Evolutionary conservation across 768 basidiomycete genomes (phyloP), one percentile per base, ranked within the genome.

Genomic region (Mycena rebaudengoi): DNA sequence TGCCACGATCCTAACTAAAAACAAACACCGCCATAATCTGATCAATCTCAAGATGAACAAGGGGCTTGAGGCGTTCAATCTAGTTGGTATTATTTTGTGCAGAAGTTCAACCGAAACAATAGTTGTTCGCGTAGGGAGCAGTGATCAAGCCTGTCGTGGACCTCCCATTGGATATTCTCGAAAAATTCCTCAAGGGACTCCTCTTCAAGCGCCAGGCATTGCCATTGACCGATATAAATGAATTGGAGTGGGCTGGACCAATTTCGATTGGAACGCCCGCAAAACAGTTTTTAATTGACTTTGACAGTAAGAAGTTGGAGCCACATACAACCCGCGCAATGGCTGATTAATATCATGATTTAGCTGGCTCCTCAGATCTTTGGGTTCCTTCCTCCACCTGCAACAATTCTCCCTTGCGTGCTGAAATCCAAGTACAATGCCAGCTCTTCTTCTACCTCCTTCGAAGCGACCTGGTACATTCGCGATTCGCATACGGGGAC

Each of bases 401-500:
- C 67, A 67, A 51, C 4, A 64, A 49, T 28, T 71, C 69, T n/a
- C n/a, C 64, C 64, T 16, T 80, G 79, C 68, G 46, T 65, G 2
- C 59, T 66, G 5, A 78, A 80, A 62, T 70, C 55, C 37, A 62
- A 56, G 14, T 81, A 77, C 69, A 61, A 74, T 52, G 69, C 78
- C 3, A 26, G 39, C 14, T n/a, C 55, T 28, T 76, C 75, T 40
- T 72, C 76, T 0, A 78, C 81, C 2, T 67, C 81, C 0, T 49
- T 43, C n/a, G 11, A 67, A 72, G 58, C 45, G 71, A 16, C 58
- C 67, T 11, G 70, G 74, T 40, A 69, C 69, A 12, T 83, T 84
- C 69, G 66, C 57, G 10, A 75, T 85, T 41, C n/a, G 40, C 66
- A n/a, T 85, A 83, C 63, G 84, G 82, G 35, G 84, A 86, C 58